These are phyloP conservation scores for Pseudoturritis turrita DNA, from an alignment of 345 rosid species.

Conservation along the genomic window DNA sequence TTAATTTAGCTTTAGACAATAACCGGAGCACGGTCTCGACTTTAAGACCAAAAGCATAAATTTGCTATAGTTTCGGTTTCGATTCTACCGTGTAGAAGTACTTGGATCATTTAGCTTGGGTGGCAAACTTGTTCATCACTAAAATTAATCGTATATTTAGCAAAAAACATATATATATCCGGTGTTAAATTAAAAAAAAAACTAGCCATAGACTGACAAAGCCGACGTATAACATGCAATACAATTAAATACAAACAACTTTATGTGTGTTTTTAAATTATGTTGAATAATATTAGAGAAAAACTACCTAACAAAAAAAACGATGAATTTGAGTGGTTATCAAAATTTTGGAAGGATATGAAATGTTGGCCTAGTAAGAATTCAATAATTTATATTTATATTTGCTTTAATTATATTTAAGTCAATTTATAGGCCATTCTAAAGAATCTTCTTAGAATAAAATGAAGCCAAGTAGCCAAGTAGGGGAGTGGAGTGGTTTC, in stretches of 20 bases:
- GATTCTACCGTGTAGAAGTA: not conserved
- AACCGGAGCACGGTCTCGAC: not conserved
- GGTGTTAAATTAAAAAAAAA: too few species aligned
- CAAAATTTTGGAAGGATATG: conserved; percentile 18
- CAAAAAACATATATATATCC: too few species aligned
- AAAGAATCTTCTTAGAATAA: conserved; percentile 20
- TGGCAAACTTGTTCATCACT: too few species aligned
- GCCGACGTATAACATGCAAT: not conserved
- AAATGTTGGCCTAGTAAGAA: not conserved
- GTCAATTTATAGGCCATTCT: conserved; percentile 11
- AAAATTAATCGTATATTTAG: too few species aligned
- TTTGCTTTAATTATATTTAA: not conserved
- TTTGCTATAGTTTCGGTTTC: not conserved
- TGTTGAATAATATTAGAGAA: not conserved
- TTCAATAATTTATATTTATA: not conserved
- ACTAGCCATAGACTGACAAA: not conserved
- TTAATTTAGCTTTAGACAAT: not conserved
- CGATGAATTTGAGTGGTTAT: conserved; percentile 12
- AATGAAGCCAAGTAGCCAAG: conserved; percentile 26
- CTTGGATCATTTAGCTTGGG: not conserved
- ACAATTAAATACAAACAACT: not conserved
- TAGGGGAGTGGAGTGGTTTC: conserved; percentile 34
- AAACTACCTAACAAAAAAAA: conserved; percentile 19
- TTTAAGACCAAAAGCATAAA: not conserved
- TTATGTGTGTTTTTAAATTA: not conserved